Conservation (phyloP, 176 grass and related monocot genomes). For the Raddia distichophylla region DNA sequence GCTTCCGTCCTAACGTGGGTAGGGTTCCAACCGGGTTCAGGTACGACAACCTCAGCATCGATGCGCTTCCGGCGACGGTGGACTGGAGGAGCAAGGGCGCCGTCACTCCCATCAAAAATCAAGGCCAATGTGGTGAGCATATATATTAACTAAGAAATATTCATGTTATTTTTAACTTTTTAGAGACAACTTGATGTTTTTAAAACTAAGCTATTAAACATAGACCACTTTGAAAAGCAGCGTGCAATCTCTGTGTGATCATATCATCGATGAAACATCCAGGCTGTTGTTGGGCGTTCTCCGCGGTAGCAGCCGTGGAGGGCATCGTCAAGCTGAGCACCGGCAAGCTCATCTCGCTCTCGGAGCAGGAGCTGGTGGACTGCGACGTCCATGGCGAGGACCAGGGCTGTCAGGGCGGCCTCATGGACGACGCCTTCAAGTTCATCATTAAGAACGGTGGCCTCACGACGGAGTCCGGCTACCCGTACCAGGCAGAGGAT, state of each 20-base stretch:
- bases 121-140: slow-evolving; percentile 30
- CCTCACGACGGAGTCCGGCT: slow-evolving; percentile 23
- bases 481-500: slow-evolving; percentile 43
- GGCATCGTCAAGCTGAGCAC: slow-evolving; percentile 50
- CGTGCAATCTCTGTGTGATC: too few species aligned
- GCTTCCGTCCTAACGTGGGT: neutral
- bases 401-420: slow-evolving; percentile 50
- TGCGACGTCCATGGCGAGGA: slow-evolving; percentile 44
- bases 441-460: slow-evolving; percentile 38
- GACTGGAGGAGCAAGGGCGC: slow-evolving; percentile 29
- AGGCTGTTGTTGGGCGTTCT: slow-evolving; percentile 36
- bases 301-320: slow-evolving; percentile 36
- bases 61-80: neutral
- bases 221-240: too few species aligned
- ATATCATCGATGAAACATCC: too few species aligned
- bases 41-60: neutral
- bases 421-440: slow-evolving; percentile 53
- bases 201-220: too few species aligned
- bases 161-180: too few species aligned
- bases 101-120: slow-evolving; percentile 27
- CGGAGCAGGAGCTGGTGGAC: slow-evolving; percentile 56
- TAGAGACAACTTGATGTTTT: too few species aligned
- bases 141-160: too few species aligned
- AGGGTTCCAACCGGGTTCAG: neutral
- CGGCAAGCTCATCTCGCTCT: slow-evolving; percentile 43